Conservation (phyloP, 2,329 filamentous ascomycete genomes). For the Fusarium equiseti region DNA sequence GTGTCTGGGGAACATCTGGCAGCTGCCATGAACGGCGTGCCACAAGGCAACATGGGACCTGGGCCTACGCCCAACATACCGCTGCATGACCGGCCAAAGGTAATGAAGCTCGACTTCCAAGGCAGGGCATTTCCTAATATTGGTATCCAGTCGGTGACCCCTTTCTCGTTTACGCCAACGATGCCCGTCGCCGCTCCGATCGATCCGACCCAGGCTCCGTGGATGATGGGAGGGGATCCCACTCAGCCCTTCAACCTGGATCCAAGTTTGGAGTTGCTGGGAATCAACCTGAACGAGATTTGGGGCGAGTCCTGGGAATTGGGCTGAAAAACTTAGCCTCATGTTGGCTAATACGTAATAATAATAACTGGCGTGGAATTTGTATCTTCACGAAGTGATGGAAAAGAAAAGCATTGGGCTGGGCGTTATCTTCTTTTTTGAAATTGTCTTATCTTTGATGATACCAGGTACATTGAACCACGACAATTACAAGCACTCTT, state of each 20-base stretch:
- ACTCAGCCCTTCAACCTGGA: conserved; percentile 62
- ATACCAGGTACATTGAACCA: conserved; percentile 41
- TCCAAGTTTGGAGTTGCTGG: conserved; percentile 65
- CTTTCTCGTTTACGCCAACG: conserved; percentile 56
- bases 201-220: conserved; percentile 52
- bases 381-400: conserved; percentile 12
- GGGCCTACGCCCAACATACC: conserved; percentile 51
- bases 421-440: conserved; percentile 15
- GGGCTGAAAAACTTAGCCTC: conserved; percentile 45
- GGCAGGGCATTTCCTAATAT: conserved; percentile 49
- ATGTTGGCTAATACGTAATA: conserved; percentile 40
- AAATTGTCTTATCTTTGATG: conserved; percentile 29
- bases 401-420: conserved; percentile 10
- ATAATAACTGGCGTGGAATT: conserved; percentile 39
- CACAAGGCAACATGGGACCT: conserved; percentile 44
- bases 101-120: conserved; percentile 50
- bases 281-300: conserved; percentile 66
- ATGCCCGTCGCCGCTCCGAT: conserved; percentile 52
- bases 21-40: conserved; percentile 42
- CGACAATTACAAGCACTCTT: conserved; percentile 36
- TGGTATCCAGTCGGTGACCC: conserved; percentile 55
- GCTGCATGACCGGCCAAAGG: conserved; percentile 55
- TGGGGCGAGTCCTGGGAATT: conserved; percentile 65
- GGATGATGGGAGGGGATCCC: conserved; percentile 51
- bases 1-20: conserved; percentile 50